These are phyloP conservation scores for Aspergillus sp. DNA, from an alignment of 2,329 filamentous ascomycete genomes.

Conservation along the genomic window DNA sequence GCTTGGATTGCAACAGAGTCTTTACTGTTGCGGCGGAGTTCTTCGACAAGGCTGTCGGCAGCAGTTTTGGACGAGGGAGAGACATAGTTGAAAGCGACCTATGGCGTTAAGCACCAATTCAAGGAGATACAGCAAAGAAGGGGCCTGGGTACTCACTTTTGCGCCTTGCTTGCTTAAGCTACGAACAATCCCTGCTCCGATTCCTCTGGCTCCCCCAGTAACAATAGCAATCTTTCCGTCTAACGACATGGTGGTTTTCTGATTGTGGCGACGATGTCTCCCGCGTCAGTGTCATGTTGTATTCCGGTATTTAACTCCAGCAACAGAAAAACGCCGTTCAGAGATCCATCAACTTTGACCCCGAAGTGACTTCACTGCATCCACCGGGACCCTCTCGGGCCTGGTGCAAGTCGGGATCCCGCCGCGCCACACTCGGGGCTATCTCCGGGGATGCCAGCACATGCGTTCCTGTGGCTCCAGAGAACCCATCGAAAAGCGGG, in stretches of 20 bases:
- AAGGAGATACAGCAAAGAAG: neutral
- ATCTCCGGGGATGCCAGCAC: neutral
- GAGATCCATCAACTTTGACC: neutral
- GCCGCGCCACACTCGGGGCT: neutral
- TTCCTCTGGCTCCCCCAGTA: constrained; percentile 20
- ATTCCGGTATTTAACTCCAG: neutral
- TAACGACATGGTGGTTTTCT: constrained; percentile 15
- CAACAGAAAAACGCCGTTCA: neutral
- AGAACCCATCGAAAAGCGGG: neutral
- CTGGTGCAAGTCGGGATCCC: neutral
- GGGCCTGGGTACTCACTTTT: constrained; percentile 6
- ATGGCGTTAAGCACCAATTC: neutral
- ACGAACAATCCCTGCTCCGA: constrained; percentile 18
- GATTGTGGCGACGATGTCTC: neutral
- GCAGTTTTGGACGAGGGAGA: constrained; percentile 12
- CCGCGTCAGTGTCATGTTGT: neutral
- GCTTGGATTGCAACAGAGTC: constrained; percentile 16
- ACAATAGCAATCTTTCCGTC: constrained; percentile 20
- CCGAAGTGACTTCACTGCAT: neutral
- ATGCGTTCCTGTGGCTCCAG: neutral
- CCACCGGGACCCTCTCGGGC: neutral
- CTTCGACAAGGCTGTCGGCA: constrained; percentile 12
- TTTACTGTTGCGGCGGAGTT: constrained; percentile 1
- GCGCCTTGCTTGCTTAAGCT: constrained; percentile 14
- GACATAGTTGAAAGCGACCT: constrained; percentile 22